Evolutionary conservation across 139 green algal species (phyloP).

Genomic region (Tetraselmis striata): DNA sequence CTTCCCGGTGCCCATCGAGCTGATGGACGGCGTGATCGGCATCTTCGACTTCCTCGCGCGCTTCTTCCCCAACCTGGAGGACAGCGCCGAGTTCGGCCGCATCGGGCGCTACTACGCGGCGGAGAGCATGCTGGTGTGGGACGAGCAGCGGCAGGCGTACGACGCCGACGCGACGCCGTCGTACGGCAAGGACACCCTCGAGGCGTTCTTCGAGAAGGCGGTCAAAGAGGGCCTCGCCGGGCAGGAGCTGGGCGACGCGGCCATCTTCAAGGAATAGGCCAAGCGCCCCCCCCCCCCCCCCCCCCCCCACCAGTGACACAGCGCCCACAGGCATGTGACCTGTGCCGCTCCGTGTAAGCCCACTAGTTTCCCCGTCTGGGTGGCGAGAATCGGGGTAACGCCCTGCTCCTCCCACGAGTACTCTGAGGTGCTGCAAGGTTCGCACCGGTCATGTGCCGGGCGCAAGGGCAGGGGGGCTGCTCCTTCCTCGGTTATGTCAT

Average conservation of each 20-base stretch:
- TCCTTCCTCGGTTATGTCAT: too few species aligned
- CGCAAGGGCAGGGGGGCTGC: too few species aligned
- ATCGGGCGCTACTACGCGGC: conserved; percentile 97
- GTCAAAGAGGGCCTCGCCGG: conserved; percentile 68
- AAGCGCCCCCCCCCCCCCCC: too few species aligned
- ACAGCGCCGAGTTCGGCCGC: conserved; percentile 72
- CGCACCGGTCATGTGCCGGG: too few species aligned
- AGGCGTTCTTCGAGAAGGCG: conserved; percentile 80
- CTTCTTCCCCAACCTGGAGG: conserved; percentile 77
- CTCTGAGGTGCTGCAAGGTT: too few species aligned
- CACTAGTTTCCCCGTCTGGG: too few species aligned
- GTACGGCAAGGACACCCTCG: conserved; percentile 91
- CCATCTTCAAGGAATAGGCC: conserved; percentile 76
- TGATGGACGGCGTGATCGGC: conserved; percentile 96
- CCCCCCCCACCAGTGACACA: too few species aligned
- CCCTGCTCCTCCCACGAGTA: too few species aligned
- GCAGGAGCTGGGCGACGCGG: conserved; percentile 90
- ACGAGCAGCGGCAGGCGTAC: conserved; percentile 61
- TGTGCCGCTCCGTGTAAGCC: too few species aligned
- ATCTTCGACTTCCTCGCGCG: conserved; percentile 76
- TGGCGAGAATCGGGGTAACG: too few species aligned
- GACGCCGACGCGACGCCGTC: conserved; percentile 75
- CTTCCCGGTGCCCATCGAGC: conserved; percentile 82
- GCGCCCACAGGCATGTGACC: too few species aligned
- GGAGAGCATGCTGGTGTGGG: conserved; percentile 94